Evolutionary conservation across 768 basidiomycete species (phyloP), one percentile per base, ranked within the genome.

Genomic region (Heimioporus sp.): DNA sequence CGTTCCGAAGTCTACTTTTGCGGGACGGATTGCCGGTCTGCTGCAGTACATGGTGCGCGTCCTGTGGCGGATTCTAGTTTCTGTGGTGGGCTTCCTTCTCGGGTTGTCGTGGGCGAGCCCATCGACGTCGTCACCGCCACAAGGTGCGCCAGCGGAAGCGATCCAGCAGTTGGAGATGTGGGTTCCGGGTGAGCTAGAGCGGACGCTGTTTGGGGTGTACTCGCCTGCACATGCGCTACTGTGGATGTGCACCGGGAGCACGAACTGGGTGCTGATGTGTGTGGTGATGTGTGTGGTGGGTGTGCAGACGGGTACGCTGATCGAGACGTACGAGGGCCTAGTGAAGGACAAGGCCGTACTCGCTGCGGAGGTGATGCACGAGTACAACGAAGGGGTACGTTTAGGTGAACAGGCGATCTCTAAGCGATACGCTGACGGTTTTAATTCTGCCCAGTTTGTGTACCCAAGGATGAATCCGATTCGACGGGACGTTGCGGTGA

Each of bases 131-230:
- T 67, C 68, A 5, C 65, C 69, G 17, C 60, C 67, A 0, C 58
- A 63, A 37, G 69, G 68, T 36, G 72, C 72, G 15, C 79, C 72
- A 39, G 73, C 70, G 5, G 70, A 78, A 28, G 75, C 76, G 41
- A 79, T 92, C n/a, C 89, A 90, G 63, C 84, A 89, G 63, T 69
- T 93, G 46, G 83, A 88, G 46, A 77, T 87, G 43, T 93, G 91
- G 91, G 73, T 77, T 12, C 90, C 92, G 3, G 83, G 81, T 17
- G 82, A 85, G 56, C 69, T 88, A 37, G 88, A 92, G 63, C 74
- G 81, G 55, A 76, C 76, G 56, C 71, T 93, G 30, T 85, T 93
- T 54, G 76, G 79, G 38, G 68, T 90, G 21, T 93, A 92, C 69
- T 92, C 90, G 1, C 91, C 91, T 37, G 82, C 78, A 13, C 90